Evolutionary conservation across 257 asterid genomes (phyloP), one percentile per base, ranked within the genome.

Genomic region (Fraxinus pennsylvanica): DNA sequence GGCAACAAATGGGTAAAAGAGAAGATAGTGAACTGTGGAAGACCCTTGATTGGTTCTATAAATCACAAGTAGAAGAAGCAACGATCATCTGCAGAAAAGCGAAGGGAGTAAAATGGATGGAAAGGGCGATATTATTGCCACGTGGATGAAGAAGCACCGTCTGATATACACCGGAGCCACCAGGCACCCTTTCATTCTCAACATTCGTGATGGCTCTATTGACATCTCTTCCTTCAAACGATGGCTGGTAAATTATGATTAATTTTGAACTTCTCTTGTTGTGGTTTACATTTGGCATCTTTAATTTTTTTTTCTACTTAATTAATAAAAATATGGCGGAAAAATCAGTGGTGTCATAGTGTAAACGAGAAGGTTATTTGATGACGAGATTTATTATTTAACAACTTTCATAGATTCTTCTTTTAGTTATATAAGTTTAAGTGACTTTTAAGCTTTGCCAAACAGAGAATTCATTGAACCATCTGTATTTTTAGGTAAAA

Each of bases 161-260:
- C 33, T 71, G 70, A 9, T 70, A 5, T 92, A 89, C 83, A 74
- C 43, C 25, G 87, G 83, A 38, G 97, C 97, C 75, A 92, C 90
- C 27, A 85, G 97, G 19, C 97, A 92, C 86, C 97, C 96, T 75
- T 94, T 94, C 79, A 83, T 85, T 63, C 90, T 80, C 78, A 83
- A 85, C 61, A 91, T 94, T 78, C 91, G 91, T 36, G 92, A 91
- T 81, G 98, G 97, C n/a, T 85, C 97, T 54, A 81, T 92, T 47
- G 83, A 88, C 75, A 32, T 87, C 67, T 79, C 89, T 47, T 79
- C 92, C 77, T 92, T 94, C 96, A 92, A 88, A 82, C 84, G 90
- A 3, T 94, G 97, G 98, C 95, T 94, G 96, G 98, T 92, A 81
- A 75, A 6, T 73, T 0, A 9, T 15, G 6, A 30, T 33, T 8